Conservation (phyloP, 2,329 filamentous ascomycete species). For the Cladophialophora immunda region DNA sequence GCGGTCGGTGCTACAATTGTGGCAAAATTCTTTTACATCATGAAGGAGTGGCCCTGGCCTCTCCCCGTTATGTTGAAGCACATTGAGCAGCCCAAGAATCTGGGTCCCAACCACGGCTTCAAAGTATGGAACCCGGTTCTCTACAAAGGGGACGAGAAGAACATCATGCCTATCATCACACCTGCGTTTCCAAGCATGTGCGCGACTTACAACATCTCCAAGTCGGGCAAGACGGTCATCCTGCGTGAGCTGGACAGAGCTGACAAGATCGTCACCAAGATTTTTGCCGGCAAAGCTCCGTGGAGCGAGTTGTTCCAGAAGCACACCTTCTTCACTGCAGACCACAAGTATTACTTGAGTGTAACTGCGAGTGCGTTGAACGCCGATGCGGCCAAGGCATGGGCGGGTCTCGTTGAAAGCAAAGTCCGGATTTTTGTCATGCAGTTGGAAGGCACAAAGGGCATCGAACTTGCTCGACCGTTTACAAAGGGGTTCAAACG, state of each 20-base stretch:
- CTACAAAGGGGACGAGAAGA: slow-evolving; percentile 81
- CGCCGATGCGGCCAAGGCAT: slow-evolving; percentile 83
- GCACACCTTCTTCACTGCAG: slow-evolving; percentile 90
- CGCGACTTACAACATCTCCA: slow-evolving; percentile 90
- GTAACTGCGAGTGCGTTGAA: slow-evolving; percentile 83
- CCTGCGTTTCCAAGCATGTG: slow-evolving; percentile 98
- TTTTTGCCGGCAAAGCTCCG: slow-evolving; percentile 76
- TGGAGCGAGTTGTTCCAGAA: slow-evolving; percentile 92
- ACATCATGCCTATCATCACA: slow-evolving; percentile 98
- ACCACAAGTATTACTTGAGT: slow-evolving; percentile 95
- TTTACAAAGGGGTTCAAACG: slow-evolving; percentile 94
- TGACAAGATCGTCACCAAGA: slow-evolving; percentile 77
- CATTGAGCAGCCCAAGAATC: slow-evolving; percentile 81
- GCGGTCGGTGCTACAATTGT: slow-evolving; percentile 89
- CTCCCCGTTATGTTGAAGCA: slow-evolving; percentile 89
- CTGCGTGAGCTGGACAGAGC: slow-evolving; percentile 82
- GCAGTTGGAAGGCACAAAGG: slow-evolving; percentile 80
- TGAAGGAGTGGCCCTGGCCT: slow-evolving; percentile 92
- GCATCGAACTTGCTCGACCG: slow-evolving; percentile 83
- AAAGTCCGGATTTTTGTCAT: slow-evolving; percentile 87
- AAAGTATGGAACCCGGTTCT: slow-evolving; percentile 93
- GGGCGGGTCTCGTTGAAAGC: slow-evolving; percentile 92
- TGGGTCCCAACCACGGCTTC: slow-evolving; percentile 57
- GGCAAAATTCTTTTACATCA: slow-evolving; percentile 92
- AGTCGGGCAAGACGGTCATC: slow-evolving; percentile 85